Percentiles rank a stretch among this genome's conserved stretches.
These are phyloP conservation scores for Sporisorium graminicola DNA, from an alignment of 1,284 basidiomycete genomes.

Conservation along the genomic window DNA sequence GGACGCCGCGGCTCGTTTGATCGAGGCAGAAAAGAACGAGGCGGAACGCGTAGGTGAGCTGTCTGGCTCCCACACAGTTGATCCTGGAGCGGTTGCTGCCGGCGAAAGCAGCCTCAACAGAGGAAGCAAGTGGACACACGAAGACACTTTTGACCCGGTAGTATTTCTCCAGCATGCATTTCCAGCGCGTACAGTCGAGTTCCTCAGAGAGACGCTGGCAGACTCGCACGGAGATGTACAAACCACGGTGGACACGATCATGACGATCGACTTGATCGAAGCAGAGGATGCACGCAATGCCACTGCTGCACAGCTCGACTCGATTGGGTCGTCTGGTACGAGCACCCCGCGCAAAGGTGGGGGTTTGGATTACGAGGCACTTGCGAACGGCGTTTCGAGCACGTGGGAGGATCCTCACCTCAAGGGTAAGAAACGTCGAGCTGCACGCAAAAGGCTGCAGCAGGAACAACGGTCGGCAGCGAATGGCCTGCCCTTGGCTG, in stretches of 20 bases:
- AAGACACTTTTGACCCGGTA: slow-evolving; percentile 39
- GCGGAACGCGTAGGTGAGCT: slow-evolving; percentile 16
- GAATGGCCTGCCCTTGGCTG: neutral
- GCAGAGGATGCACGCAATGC: slow-evolving; percentile 40
- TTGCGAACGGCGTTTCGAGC: slow-evolving; percentile 26
- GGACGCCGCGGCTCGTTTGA: neutral
- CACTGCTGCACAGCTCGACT: slow-evolving; percentile 9
- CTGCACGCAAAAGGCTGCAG: slow-evolving; percentile 35
- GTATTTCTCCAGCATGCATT: slow-evolving; percentile 56
- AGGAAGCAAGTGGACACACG: neutral
- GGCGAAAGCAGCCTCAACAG: slow-evolving; percentile 8
- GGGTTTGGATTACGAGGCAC: slow-evolving; percentile 55
- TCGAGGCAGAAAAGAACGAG: slow-evolving; percentile 7
- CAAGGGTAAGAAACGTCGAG: slow-evolving; percentile 50
- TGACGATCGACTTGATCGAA: slow-evolving; percentile 59
- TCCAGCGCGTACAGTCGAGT: slow-evolving; percentile 45
- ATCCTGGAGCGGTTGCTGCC: slow-evolving; percentile 11
- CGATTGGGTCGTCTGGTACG: neutral
- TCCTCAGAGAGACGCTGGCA: slow-evolving; percentile 48
- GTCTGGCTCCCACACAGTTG: slow-evolving; percentile 21
- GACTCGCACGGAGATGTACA: slow-evolving; percentile 53
- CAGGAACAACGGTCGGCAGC: slow-evolving; percentile 30
- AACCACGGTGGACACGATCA: slow-evolving; percentile 54
- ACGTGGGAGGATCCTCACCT: slow-evolving; percentile 17
- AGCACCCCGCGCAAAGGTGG: slow-evolving; percentile 6